Conservation (phyloP, 371 early-diverging fungal genomes). For the Umbelopsis sp. region DNA sequence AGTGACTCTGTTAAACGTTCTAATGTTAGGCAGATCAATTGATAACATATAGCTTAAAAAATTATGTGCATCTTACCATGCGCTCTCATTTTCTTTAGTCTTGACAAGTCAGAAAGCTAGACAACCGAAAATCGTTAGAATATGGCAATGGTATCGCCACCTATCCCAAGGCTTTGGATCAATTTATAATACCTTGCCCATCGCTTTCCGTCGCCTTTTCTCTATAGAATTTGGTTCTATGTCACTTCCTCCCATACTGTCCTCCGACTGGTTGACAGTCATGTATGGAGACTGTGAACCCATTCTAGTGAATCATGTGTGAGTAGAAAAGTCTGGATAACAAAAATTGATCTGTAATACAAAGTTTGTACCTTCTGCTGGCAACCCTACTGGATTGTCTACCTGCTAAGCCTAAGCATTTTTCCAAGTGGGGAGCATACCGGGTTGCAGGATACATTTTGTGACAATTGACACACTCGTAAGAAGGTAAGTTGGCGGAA, state of each 20-base stretch:
- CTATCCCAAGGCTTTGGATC: neutral
- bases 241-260: constrained; percentile 12
- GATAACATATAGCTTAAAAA: neutral
- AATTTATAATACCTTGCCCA: neutral
- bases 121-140: neutral
- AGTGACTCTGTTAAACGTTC: neutral
- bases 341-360: too few relatives aligned
- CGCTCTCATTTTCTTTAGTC: constrained; percentile 13
- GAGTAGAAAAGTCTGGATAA: neutral
- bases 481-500: constrained; percentile 59
- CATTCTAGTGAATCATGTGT: neutral
- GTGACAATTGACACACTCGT: constrained; percentile 81
- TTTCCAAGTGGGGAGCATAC: constrained; percentile 89
- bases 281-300: constrained; percentile 4
- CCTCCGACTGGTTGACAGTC: constrained; percentile 1
- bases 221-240: neutral
- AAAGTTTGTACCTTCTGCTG: constrained; percentile 50
- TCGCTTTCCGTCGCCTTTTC: constrained; percentile 7
- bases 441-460: constrained; percentile 76
- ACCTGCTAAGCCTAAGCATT: constrained; percentile 85
- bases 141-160: neutral
- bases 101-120: constrained; percentile 8
- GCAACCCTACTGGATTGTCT: constrained; percentile 69
- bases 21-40: neutral
- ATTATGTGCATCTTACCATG: neutral